phyloP scores from a whole-genome alignment of 192 early-diverging fungal genomes.

The Entophlyctis luteolus region DNA sequence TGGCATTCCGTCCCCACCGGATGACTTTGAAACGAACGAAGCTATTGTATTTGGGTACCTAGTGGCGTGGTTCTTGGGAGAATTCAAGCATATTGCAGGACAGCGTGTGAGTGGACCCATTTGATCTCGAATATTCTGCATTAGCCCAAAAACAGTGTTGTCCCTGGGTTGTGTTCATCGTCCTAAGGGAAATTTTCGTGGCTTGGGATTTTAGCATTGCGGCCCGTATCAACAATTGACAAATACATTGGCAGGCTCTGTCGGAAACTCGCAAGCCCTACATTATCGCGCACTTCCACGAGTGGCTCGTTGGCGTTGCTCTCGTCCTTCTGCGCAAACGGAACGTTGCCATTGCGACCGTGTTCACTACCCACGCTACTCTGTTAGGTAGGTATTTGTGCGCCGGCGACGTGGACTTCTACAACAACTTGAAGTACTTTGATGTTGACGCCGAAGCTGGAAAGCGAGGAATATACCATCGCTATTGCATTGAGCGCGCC shows the following conservation, averaged over 20 bases:
- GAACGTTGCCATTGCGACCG: slow-evolving; percentile 81
- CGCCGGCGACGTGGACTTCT: slow-evolving; percentile 93
- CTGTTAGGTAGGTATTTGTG: slow-evolving; percentile 92
- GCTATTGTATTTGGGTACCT: slow-evolving; percentile 92
- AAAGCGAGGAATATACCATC: slow-evolving; percentile 94
- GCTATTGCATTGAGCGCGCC: slow-evolving; percentile 92
- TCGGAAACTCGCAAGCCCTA: slow-evolving; percentile 9
- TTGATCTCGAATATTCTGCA: no score
- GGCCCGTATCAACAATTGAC: no score
- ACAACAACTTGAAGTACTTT: slow-evolving; percentile 90
- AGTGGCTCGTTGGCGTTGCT: slow-evolving; percentile 92
- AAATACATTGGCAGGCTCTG: not conserved
- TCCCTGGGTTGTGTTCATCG: no score
- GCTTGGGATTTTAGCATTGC: no score
- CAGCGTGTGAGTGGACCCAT: no score
- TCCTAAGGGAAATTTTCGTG: no score
- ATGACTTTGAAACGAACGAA: slow-evolving; percentile 91
- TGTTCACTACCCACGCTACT: slow-evolving; percentile 96
- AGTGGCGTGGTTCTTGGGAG: slow-evolving; percentile 90
- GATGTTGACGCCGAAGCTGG: slow-evolving; percentile 93
- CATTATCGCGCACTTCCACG: slow-evolving; percentile 95
- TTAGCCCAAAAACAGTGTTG: no score
- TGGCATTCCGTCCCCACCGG: slow-evolving; percentile 87
- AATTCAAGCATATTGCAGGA: slow-evolving; percentile 53
- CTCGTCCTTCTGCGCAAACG: slow-evolving; percentile 83